phyloP scores from a whole-genome alignment of 2,329 filamentous ascomycete species.

The Grosmannia penicillata region DNA sequence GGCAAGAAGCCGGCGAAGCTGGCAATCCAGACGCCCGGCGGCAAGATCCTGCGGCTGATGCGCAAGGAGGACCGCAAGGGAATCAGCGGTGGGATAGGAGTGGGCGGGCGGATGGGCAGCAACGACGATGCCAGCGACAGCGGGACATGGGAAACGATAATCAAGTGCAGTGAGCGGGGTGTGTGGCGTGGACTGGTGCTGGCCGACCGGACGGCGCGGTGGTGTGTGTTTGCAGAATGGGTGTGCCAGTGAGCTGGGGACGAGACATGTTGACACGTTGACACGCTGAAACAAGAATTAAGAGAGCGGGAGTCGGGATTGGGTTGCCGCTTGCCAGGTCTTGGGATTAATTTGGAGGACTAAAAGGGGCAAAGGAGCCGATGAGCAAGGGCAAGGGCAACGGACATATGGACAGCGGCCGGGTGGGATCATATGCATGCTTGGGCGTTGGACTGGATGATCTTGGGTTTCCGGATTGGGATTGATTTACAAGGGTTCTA shows the following conservation, averaged over 20 bases:
- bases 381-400: too few relatives aligned
- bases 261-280: too few relatives aligned
- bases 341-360: too few relatives aligned
- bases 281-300: too few relatives aligned
- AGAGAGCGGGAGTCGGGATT: background rate
- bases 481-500: too few relatives aligned
- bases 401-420: too few relatives aligned
- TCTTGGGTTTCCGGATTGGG: too few relatives aligned
- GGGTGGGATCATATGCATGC: too few relatives aligned
- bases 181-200: conserved; percentile 71
- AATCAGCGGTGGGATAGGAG: conserved; percentile 26
- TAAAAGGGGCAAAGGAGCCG: too few relatives aligned
- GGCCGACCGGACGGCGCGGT: conserved; percentile 68
- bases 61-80: conserved; percentile 58
- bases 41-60: conserved; percentile 84
- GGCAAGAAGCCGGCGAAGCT: conserved; percentile 83
- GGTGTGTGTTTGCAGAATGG: conserved; percentile 92
- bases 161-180: conserved; percentile 74
- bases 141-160: conserved; percentile 76
- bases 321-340: too few relatives aligned
- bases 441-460: too few relatives aligned
- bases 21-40: conserved; percentile 83
- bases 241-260: conserved; percentile 28
- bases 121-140: conserved; percentile 52
- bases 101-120: conserved; percentile 21